phyloP scores from a whole-genome alignment of 768 basidiomycete genomes.

The Collybia sp. region DNA sequence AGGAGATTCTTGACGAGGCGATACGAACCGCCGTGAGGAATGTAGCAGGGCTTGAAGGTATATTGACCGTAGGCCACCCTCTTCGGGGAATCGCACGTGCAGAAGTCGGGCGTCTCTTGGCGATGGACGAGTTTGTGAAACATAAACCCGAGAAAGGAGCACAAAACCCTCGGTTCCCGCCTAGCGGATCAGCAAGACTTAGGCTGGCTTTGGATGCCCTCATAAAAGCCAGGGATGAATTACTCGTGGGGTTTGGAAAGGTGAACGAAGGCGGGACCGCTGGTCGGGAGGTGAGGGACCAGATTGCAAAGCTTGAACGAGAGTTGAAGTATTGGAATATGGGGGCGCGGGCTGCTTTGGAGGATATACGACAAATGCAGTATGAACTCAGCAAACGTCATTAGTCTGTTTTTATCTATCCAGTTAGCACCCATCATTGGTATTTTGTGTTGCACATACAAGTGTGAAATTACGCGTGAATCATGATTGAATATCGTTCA shows the following conservation, averaged over 20 bases:
- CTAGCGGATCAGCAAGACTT: conserved; percentile 60
- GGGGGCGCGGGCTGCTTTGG: conserved; percentile 52
- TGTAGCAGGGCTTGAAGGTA: conserved; percentile 43
- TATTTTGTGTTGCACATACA: too few relatives aligned
- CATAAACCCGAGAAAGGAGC: conserved; percentile 2
- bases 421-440: too few relatives aligned
- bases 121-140: conserved; percentile 68
- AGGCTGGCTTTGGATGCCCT: conserved; percentile 63
- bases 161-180: conserved; percentile 43
- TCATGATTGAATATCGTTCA: too few relatives aligned
- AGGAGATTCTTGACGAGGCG: conserved; percentile 56
- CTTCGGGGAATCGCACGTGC: conserved; percentile 69
- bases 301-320: conserved; percentile 58
- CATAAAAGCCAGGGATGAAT: conserved; percentile 52
- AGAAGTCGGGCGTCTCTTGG: conserved; percentile 78
- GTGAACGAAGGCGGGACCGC: conserved; percentile 68
- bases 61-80: conserved; percentile 69
- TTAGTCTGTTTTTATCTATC: too few relatives aligned
- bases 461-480: too few relatives aligned
- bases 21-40: conserved; percentile 54
- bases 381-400: too few relatives aligned
- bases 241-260: conserved; percentile 69
- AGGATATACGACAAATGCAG: conserved; percentile 28
- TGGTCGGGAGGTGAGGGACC: conserved; percentile 56
- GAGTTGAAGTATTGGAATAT: conserved; percentile 70